Evolutionary conservation across 164 flowering plant species (phyloP).

Genomic region (Aristolochia contorta): DNA sequence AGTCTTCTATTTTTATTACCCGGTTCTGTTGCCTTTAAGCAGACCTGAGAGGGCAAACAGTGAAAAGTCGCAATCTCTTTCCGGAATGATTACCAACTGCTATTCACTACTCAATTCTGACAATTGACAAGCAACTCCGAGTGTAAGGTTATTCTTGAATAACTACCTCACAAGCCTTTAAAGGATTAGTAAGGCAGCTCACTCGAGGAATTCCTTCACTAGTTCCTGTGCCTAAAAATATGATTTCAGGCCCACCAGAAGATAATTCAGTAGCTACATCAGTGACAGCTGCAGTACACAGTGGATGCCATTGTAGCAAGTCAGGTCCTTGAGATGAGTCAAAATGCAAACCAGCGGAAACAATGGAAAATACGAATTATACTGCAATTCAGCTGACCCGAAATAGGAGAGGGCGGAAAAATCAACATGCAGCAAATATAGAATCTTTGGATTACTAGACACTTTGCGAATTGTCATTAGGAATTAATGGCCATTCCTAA

Average conservation of each 20-base stretch:
- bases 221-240: constrained; percentile 93
- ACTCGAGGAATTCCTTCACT: constrained; percentile 99
- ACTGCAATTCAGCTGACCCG: not conserved
- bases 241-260: constrained; percentile 50
- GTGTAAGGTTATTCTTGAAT: not conserved
- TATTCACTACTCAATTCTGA: not conserved
- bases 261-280: constrained; percentile 18
- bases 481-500: too few species aligned
- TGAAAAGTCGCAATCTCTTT: not conserved
- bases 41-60: constrained; percentile 44
- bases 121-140: too few species aligned
- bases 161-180: constrained; percentile 63
- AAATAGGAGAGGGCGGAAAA: too few species aligned
- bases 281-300: constrained; percentile 29
- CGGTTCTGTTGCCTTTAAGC: constrained; percentile 65
- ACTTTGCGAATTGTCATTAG: too few species aligned
- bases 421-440: too few species aligned
- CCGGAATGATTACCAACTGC: not conserved
- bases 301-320: constrained; percentile 1
- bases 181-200: constrained; percentile 92
- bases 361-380: not conserved
- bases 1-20: constrained; percentile 81
- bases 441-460: too few species aligned
- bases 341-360: not conserved
- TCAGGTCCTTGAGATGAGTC: not conserved